A percentile compares a stretch with the other conserved stretches of the same genome.
Evolutionary conservation across 768 basidiomycete genomes (phyloP).

Genomic region (Gautieria morchelliformis): DNA sequence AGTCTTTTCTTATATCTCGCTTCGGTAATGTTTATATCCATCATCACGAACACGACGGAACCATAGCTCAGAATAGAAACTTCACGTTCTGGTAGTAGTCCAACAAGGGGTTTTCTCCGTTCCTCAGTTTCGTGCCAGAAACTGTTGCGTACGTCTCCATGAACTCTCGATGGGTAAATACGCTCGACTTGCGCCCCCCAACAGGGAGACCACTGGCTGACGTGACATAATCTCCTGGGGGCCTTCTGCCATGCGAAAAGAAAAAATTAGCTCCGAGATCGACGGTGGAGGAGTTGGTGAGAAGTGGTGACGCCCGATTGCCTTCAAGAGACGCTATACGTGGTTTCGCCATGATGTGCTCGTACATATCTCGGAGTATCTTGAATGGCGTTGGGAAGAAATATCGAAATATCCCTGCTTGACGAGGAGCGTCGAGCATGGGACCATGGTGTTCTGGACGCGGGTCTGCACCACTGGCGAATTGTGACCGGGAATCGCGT

Average conservation of each 20-base stretch:
- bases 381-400: slow-evolving; percentile 92
- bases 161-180: slow-evolving; percentile 86
- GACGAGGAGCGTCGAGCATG: slow-evolving; percentile 85
- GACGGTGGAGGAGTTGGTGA: slow-evolving; percentile 38
- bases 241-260: slow-evolving; percentile 56
- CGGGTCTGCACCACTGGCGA: slow-evolving; percentile 96
- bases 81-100: slow-evolving; percentile 92
- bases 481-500: slow-evolving; percentile 66
- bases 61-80: slow-evolving; percentile 61
- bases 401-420: slow-evolving; percentile 97
- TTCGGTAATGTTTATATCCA: neutral
- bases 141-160: slow-evolving; percentile 77
- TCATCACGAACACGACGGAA: neutral
- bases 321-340: slow-evolving; percentile 19
- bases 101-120: slow-evolving; percentile 83
- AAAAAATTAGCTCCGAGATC: slow-evolving; percentile 59
- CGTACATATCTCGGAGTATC: slow-evolving; percentile 82
- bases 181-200: slow-evolving; percentile 70
- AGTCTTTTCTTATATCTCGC: neutral
- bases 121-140: slow-evolving; percentile 56
- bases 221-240: slow-evolving; percentile 58
- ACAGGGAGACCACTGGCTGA: slow-evolving; percentile 72
- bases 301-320: slow-evolving; percentile 41
- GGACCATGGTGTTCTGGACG: slow-evolving; percentile 71
- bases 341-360: slow-evolving; percentile 63